phyloP scores from a whole-genome alignment of 2,329 filamentous ascomycete genomes.

The Chrysoporthe puriensis region DNA sequence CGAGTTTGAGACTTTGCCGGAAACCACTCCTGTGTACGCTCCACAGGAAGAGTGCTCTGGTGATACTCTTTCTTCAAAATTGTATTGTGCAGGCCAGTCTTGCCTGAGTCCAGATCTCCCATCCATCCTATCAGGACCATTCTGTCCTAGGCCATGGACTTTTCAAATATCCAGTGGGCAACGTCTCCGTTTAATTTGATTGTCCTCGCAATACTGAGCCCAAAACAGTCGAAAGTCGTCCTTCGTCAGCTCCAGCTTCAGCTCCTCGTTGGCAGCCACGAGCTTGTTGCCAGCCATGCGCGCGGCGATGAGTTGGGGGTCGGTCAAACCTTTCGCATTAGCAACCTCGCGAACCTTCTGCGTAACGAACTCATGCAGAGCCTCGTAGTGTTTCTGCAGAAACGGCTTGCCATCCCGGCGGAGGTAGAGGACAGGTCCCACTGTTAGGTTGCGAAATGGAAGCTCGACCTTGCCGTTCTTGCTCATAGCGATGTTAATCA shows the following conservation, averaged over 20 bases:
- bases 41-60: too few species aligned
- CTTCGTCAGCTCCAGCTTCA: neutral
- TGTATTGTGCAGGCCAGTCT: too few species aligned
- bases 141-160: neutral
- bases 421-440: constrained; percentile 3
- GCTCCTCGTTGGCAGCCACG: neutral
- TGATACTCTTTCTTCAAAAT: too few species aligned
- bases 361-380: neutral
- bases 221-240: neutral
- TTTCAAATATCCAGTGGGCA: constrained; percentile 8
- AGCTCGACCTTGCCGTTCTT: neutral
- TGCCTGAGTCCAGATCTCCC: too few species aligned
- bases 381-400: neutral
- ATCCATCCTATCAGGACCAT: too few species aligned
- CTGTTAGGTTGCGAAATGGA: neutral
- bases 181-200: neutral
- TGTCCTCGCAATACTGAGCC: neutral
- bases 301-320: neutral
- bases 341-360: neutral
- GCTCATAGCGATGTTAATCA: neutral
- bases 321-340: neutral
- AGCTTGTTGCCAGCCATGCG: neutral
- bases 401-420: constrained; percentile 6
- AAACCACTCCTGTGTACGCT: too few species aligned
- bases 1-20: too few species aligned